These are phyloP conservation scores for Musa balbisiana DNA, from an alignment of 202 grass and related monocot genomes.

Conservation along the genomic window DNA sequence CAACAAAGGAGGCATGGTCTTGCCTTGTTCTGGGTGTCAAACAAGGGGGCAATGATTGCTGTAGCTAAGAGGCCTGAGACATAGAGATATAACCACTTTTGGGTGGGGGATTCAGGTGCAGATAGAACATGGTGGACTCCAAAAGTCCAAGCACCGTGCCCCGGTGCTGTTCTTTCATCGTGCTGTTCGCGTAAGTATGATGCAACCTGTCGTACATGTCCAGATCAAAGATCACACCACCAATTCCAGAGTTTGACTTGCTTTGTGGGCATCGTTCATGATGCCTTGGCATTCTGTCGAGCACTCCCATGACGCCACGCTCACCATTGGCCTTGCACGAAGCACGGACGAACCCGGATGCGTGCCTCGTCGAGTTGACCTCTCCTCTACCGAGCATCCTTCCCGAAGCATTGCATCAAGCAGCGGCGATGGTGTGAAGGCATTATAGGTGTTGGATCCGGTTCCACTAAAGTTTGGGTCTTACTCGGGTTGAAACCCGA, in stretches of 20 bases:
- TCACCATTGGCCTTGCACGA: background rate
- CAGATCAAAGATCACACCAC: background rate
- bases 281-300: background rate
- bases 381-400: background rate
- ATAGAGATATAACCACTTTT: background rate
- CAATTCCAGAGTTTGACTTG: background rate
- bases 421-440: too few species aligned
- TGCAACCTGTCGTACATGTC: background rate
- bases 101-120: conserved; percentile 1
- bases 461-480: too few species aligned
- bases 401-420: background rate
- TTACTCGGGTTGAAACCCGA: too few species aligned
- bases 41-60: conserved; percentile 5
- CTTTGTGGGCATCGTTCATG: too few species aligned
- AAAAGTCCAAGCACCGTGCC: background rate
- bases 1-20: conserved; percentile 1
- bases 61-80: background rate
- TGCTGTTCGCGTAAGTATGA: background rate
- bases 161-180: background rate
- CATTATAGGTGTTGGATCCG: too few species aligned
- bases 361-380: conserved; percentile 2
- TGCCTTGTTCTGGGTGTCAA: conserved; percentile 1
- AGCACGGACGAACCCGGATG: conserved; percentile 1
- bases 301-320: background rate
- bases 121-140: background rate